phyloP scores from a whole-genome alignment of 148 eudicot species.

The Amaranthus palmeri region DNA sequence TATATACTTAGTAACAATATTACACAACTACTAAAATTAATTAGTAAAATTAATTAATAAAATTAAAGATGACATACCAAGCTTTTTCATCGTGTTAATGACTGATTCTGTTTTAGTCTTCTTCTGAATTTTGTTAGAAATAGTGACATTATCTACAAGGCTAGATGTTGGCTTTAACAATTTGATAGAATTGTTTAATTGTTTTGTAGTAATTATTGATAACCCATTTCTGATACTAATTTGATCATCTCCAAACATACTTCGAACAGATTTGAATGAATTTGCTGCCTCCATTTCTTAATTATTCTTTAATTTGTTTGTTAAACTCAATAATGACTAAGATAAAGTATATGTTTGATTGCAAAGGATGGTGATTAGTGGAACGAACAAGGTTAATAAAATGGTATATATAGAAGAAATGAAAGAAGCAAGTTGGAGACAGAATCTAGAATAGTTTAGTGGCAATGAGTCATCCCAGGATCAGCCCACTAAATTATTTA shows the following conservation, averaged over 20 bases:
- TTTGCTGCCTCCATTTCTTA: background rate
- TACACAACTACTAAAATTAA: background rate
- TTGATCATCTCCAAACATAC: background rate
- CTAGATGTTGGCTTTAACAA: background rate
- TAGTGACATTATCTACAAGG: background rate
- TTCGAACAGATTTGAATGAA: background rate
- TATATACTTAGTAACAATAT: background rate
- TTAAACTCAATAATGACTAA: background rate
- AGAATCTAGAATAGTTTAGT: background rate
- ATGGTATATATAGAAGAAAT: background rate
- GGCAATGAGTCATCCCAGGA: background rate
- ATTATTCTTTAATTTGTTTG: background rate
- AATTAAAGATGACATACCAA: background rate
- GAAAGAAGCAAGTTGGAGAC: background rate
- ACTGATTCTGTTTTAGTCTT: slow-evolving; percentile 4
- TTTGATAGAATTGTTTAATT: background rate
- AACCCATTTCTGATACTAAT: background rate
- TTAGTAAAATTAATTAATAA: background rate
- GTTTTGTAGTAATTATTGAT: background rate
- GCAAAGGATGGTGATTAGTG: no score
- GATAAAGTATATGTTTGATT: background rate
- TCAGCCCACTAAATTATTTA: no score
- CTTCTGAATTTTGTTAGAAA: background rate
- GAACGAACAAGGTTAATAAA: background rate
- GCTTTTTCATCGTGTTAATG: slow-evolving; percentile 17